Conservation (phyloP, 352 stramenopile species). For the Globisporangium nunn region DNA sequence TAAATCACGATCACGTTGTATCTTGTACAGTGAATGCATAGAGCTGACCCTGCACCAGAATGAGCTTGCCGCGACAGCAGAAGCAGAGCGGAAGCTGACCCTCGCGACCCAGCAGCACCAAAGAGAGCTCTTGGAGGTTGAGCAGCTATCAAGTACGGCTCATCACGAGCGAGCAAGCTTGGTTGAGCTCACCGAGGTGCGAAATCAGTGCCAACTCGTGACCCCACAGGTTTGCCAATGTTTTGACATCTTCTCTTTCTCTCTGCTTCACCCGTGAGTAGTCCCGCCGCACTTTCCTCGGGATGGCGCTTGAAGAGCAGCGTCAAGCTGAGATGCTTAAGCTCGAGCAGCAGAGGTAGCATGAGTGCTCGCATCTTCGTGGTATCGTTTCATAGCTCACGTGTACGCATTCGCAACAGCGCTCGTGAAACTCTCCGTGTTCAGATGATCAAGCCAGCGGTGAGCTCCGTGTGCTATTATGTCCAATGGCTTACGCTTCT, state of each 20-base stretch:
- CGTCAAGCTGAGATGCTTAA: slow-evolving; percentile 3
- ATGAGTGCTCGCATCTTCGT: too few relatives aligned
- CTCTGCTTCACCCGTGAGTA: background rate
- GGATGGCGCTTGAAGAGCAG: slow-evolving; percentile 6
- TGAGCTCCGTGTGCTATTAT: background rate
- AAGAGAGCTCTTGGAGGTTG: background rate
- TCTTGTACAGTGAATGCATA: background rate
- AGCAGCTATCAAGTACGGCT: background rate
- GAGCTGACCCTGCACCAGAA: background rate
- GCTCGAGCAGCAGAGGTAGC: slow-evolving; percentile 9
- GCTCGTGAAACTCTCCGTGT: slow-evolving; percentile 3
- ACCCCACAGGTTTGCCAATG: too few relatives aligned
- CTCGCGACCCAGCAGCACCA: slow-evolving; percentile 1
- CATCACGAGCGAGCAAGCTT: slow-evolving; percentile 4
- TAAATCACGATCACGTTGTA: background rate
- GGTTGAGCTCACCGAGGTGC: slow-evolving; percentile 1
- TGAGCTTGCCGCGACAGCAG: slow-evolving; percentile 1
- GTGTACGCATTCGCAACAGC: background rate
- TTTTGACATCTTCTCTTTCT: background rate
- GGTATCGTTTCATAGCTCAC: too few relatives aligned
- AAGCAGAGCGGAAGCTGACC: slow-evolving; percentile 3
- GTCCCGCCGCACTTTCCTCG: slow-evolving; percentile 4
- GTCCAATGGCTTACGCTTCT: background rate
- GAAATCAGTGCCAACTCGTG: too few relatives aligned
- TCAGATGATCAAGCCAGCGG: slow-evolving; percentile 4